A percentile compares a stretch with the other conserved stretches of the same genome.
Evolutionary conservation across 2,329 filamentous ascomycete genomes (phyloP).

Genomic region (Cladosporium colombiae): DNA sequence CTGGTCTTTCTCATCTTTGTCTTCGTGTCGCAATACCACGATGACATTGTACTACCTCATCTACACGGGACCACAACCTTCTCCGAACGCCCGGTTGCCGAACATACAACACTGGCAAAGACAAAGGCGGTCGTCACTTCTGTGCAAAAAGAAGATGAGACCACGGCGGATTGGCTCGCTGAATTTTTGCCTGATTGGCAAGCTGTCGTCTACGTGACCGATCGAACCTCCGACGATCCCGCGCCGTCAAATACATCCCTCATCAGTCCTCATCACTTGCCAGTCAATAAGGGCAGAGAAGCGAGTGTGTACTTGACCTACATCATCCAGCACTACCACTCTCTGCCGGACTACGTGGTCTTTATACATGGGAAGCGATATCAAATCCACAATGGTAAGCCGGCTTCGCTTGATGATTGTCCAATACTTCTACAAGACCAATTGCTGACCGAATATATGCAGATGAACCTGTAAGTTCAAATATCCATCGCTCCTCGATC

Average conservation of each 20-base stretch:
- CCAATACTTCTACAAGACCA: neutral
- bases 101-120: neutral
- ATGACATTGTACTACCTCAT: neutral
- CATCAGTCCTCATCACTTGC: neutral
- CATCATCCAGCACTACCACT: constrained; percentile 48
- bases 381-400: neutral
- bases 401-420: neutral
- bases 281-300: constrained; percentile 47
- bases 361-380: neutral
- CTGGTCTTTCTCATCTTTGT: neutral
- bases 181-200: constrained; percentile 51
- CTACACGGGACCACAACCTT: neutral
- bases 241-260: constrained; percentile 14
- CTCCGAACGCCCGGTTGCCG: neutral
- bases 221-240: constrained; percentile 35
- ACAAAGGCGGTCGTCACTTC: neutral
- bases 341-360: constrained; percentile 23
- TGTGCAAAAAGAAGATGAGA: neutral
- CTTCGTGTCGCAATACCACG: neutral
- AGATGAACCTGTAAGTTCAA: neutral
- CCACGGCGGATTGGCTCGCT: constrained; percentile 44
- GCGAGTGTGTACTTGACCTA: constrained; percentile 51
- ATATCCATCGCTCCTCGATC: neutral
- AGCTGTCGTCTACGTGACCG: constrained; percentile 48
- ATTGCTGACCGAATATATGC: neutral